phyloP scores from a whole-genome alignment of 805 yeast species.

The Yarrowia osloensis region DNA sequence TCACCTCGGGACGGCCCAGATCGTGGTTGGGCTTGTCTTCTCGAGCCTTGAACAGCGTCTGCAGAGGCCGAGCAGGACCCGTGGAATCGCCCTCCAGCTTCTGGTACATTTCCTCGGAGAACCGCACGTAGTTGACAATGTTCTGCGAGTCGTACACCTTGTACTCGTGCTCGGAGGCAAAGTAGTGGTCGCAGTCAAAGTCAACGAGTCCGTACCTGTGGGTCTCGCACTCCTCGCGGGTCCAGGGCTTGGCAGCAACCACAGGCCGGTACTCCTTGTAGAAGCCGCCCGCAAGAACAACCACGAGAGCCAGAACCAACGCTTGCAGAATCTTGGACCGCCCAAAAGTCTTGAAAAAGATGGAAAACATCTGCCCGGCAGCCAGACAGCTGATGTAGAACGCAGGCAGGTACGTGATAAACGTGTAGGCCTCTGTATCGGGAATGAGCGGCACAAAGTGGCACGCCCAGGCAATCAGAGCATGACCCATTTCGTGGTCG shows the following conservation, averaged over 20 bases:
- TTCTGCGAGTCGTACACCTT: constrained; percentile 26
- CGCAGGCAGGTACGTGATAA: constrained; percentile 81
- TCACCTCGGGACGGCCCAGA: constrained; percentile 6
- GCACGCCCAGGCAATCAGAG: constrained; percentile 66
- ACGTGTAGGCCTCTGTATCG: constrained; percentile 72
- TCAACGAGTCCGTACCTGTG: constrained; percentile 9
- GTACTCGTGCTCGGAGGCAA: background rate
- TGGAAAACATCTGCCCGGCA: constrained; percentile 61
- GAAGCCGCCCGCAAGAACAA: constrained; percentile 21
- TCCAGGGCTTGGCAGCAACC: constrained; percentile 29
- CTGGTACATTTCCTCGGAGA: constrained; percentile 28
- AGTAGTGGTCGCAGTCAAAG: constrained; percentile 29
- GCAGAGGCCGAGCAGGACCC: constrained; percentile 7
- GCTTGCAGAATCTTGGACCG: background rate
- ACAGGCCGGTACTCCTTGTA: constrained; percentile 10
- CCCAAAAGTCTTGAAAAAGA: constrained; percentile 44
- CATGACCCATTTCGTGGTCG: constrained; percentile 63
- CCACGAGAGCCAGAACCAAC: constrained; percentile 27
- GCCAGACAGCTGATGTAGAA: constrained; percentile 71
- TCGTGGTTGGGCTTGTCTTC: constrained; percentile 11
- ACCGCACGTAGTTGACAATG: constrained; percentile 26
- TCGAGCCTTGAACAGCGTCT: constrained; percentile 23
- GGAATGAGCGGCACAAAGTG: constrained; percentile 76
- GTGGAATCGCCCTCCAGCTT: background rate
- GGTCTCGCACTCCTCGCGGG: background rate